Evolutionary conservation across 257 asterid genomes (phyloP).

Genomic region (Capsicum chinense): DNA sequence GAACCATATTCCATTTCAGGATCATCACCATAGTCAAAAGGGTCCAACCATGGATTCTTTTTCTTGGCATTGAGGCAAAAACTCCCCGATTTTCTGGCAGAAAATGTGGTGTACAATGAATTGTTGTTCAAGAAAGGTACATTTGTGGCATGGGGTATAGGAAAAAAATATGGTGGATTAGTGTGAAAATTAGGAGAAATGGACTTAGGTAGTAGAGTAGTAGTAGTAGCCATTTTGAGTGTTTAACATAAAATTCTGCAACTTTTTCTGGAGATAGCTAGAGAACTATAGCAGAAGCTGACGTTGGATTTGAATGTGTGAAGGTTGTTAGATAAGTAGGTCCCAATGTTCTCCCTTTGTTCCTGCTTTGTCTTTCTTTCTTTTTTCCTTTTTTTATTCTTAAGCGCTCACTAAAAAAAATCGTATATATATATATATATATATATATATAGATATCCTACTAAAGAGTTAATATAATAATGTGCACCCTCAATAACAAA

Average conservation of each 20-base stretch:
- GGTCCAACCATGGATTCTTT: slow-evolving; percentile 83
- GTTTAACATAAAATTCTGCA: background rate
- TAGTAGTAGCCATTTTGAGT: slow-evolving; percentile 51
- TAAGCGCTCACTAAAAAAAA: no score
- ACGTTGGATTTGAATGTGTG: slow-evolving; percentile 72
- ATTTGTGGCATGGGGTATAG: slow-evolving; percentile 39
- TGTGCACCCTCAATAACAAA: no score
- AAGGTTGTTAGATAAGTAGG: slow-evolving; percentile 68
- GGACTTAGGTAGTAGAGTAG: slow-evolving; percentile 52
- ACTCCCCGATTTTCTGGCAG: slow-evolving; percentile 35
- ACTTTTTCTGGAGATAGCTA: background rate
- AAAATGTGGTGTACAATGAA: slow-evolving; percentile 26
- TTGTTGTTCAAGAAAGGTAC: slow-evolving; percentile 35
- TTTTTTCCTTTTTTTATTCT: background rate
- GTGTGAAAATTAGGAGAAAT: slow-evolving; percentile 44
- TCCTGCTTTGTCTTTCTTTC: background rate
- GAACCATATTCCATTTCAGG: slow-evolving; percentile 79
- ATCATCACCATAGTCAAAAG: slow-evolving; percentile 77
- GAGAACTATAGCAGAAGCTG: slow-evolving; percentile 27
- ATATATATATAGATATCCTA: no score
- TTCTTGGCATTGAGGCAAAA: slow-evolving; percentile 56
- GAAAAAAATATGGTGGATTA: slow-evolving; percentile 43
- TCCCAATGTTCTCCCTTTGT: slow-evolving; percentile 33
- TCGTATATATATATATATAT: no score
- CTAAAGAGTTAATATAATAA: no score